Percentiles rank a stretch among this genome's conserved stretches.
Conservation (phyloP, 2,329 filamentous ascomycete species). For the Ceratocystis harringtonii region DNA sequence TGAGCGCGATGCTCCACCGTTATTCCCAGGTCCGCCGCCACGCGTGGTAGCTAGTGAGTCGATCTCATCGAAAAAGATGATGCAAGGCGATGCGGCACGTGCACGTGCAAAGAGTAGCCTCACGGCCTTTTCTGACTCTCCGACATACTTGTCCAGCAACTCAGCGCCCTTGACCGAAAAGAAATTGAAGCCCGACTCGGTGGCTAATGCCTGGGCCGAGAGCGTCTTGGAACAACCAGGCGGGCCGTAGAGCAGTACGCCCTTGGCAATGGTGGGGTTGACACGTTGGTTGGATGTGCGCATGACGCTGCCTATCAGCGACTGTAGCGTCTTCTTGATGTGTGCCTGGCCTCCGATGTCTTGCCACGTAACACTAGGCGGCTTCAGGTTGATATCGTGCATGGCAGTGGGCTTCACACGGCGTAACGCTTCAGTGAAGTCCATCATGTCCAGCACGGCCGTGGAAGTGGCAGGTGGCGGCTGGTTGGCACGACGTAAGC, state of each 20-base stretch:
- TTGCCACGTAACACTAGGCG: conserved; percentile 69
- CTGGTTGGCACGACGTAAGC: conserved; percentile 20
- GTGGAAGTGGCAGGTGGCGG: conserved; percentile 34
- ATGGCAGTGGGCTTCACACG: conserved; percentile 69
- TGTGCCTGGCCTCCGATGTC: conserved; percentile 76
- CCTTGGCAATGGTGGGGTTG: conserved; percentile 51
- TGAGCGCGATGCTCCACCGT: conserved; percentile 25
- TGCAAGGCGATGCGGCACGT: conserved; percentile 67
- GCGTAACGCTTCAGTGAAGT: conserved; percentile 51
- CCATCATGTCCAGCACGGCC: conserved; percentile 26
- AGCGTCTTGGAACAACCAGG: conserved; percentile 93
- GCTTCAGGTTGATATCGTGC: conserved; percentile 77
- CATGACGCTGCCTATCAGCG: conserved; percentile 29
- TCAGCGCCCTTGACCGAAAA: conserved; percentile 88
- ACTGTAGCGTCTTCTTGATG: conserved; percentile 48
- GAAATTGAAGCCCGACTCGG: conserved; percentile 83
- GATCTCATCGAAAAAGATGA: conserved; percentile 66
- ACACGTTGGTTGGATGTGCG: conserved; percentile 24
- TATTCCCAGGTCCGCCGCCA: conserved; percentile 32
- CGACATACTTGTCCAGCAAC: conserved; percentile 91
- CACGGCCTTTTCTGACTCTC: conserved; percentile 77
- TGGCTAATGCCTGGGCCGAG: conserved; percentile 78
- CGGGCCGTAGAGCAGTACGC: conserved; percentile 77
- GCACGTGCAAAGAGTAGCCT: conserved; percentile 77
- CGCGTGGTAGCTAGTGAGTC: conserved; percentile 45